Evolutionary conservation across 2,329 filamentous ascomycete species (phyloP), one percentile per base, ranked within the genome.

Genomic region (Colletotrichum cuscutae): DNA sequence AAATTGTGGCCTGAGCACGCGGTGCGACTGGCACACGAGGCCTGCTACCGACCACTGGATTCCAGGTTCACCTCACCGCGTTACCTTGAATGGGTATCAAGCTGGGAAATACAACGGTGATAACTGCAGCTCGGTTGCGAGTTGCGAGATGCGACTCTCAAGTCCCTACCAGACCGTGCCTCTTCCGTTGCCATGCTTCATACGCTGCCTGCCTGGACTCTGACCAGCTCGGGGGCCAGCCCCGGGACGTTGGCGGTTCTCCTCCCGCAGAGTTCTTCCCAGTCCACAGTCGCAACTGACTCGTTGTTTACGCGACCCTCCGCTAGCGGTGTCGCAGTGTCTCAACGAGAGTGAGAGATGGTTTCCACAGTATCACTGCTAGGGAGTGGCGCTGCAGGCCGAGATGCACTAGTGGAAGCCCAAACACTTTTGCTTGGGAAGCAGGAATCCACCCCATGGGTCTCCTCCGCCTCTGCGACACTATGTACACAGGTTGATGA

Each of bases 271-370:
- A 32, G 58, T 28, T 22, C 42, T n/a, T 49, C 42, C 19, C 5
- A n/a, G 52, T 42, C 30, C 30, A 52, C 49, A 37, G 46, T 19
- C 28, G 12, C 9, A 28, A 61, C 52, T 72, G 70, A 72, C 70
- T 72, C 65, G 70, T 54, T 24, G n/a, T 49, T 35, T 46, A 59
- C 53, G 65, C 59, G 53, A 59, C 57, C 57, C 22, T 30, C 59
- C 46, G 32, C 57, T 56, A 54, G 65, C 52, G 53, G 37, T 68
- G 65, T 53, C 57, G 69, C 65, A 59, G 58, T 61, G 68, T 61
- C 56, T 71, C 68, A 46, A 22, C 22, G 62, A 52, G 32, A 32
- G 56, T 59, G 64, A 53, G 46, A 53, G 32, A 60, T 49, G 22
- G 61, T 70, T 70, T 46, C 62, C 68, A 46, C 32, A 46, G 28